Base-by-base conservation (phyloP, 106 monocot species). In the Allium fistulosum region DNA sequence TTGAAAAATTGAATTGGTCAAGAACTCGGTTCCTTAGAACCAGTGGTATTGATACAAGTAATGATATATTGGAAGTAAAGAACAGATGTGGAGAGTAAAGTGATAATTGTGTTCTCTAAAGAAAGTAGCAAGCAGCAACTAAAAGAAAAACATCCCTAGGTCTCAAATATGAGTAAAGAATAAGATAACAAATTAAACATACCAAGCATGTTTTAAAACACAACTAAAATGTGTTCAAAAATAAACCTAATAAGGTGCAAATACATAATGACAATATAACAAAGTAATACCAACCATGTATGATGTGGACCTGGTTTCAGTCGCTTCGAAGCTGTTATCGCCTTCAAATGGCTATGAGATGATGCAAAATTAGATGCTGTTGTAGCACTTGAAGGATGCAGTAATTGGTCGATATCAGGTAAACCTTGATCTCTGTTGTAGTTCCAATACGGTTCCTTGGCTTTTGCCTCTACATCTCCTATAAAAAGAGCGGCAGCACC, bases 401-500 rank as follows among this genome's bases (percentile, higher is more conserved):
- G 74, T 48, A 90, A 69, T 67, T 80, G 76, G 11, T 85, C 90
- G 62, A 83, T 83, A 78, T 90, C 90, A 48, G 76, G 82, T 61
- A 87, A 75, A 49, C 78, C 75, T 65, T 77, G 80, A 74, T 57
- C 71, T 27, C 51, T 67, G 73, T 76, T 65, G 76, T 76, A 73
- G 61, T 81, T 83, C 75, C 74, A 73, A 45, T 73, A 28, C 13
- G 77, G 79, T 2, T 80, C 80, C 53, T 80, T 84, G 49, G 77
- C 50, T 59, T 80, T 84, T 46, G 86, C 59, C 66, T 92, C 86
- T 56, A 79, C 69, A 66, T 84, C 86, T 49, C 81, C 87, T 10
- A 93, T 47, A 68, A 99, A 67, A 85, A 99, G 82, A 80, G 90
- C 84, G 61, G 93, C 99, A 58, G 99, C 99, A 66, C 93, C 99